Percentiles rank a stretch among this genome's conserved stretches.
Conservation (phyloP, 306 rosid genomes). For the Echinosophora koreensis region DNA sequence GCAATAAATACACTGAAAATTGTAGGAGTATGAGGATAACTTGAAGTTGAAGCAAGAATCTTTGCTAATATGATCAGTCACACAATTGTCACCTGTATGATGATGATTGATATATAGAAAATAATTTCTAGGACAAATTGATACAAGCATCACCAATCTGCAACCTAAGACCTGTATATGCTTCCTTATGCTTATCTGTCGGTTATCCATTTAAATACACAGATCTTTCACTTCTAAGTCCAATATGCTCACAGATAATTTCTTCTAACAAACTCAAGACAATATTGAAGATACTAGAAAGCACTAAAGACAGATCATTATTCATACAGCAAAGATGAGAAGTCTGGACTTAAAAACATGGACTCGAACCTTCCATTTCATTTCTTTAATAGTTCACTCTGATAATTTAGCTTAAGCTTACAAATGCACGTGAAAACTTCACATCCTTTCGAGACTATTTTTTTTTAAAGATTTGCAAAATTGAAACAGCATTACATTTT, state of each 20-base stretch:
- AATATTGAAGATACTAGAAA: not conserved
- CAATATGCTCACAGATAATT: slow-evolving; percentile 13
- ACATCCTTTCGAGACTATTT: slow-evolving; percentile 20
- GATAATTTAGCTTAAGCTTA: slow-evolving; percentile 23
- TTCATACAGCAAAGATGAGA: slow-evolving; percentile 13
- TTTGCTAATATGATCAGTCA: not conserved
- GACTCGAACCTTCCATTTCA: slow-evolving; percentile 33
- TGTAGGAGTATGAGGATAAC: not conserved
- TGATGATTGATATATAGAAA: not conserved
- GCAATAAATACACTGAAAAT: not conserved
- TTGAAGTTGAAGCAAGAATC: not conserved
- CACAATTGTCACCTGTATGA: not conserved
- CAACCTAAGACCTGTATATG: slow-evolving; percentile 3
- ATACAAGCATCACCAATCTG: not conserved
- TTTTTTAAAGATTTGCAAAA: slow-evolving; percentile 1
- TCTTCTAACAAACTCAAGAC: slow-evolving; percentile 34
- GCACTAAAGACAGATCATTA: not conserved
- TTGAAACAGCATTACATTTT: slow-evolving; percentile 18
- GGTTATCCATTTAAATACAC: not conserved
- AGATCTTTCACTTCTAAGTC: slow-evolving; percentile 1
- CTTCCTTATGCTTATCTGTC: not conserved
- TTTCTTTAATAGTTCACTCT: slow-evolving; percentile 23
- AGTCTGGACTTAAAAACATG: slow-evolving; percentile 14
- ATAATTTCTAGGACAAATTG: not conserved
- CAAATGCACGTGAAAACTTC: slow-evolving; percentile 23